Evolutionary conservation across 2,329 filamentous ascomycete species (phyloP).

Genomic region (Xylariomycetidae sp.): DNA sequence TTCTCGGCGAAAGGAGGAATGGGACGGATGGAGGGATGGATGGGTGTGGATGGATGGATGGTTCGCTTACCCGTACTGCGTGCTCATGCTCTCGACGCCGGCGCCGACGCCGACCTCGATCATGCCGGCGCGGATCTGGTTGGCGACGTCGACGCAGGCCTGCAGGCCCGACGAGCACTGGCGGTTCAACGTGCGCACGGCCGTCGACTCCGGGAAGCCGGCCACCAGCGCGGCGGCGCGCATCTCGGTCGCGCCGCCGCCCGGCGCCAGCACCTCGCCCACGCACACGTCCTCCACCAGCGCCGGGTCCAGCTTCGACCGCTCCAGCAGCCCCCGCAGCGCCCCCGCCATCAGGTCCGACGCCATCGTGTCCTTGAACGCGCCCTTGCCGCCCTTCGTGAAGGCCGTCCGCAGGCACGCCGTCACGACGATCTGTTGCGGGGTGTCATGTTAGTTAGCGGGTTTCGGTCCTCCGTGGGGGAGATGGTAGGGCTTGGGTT

Average conservation of each 20-base stretch:
- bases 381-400: slow-evolving; percentile 88
- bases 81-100: slow-evolving; percentile 93
- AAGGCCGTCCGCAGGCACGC: slow-evolving; percentile 86
- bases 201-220: slow-evolving; percentile 78
- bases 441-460: too few species aligned
- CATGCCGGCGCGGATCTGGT: slow-evolving; percentile 85
- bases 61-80: slow-evolving; percentile 70
- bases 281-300: slow-evolving; percentile 91
- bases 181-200: slow-evolving; percentile 85
- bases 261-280: slow-evolving; percentile 84
- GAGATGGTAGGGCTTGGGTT: too few species aligned
- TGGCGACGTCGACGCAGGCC: slow-evolving; percentile 88
- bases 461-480: not conserved
- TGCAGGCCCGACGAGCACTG: slow-evolving; percentile 93
- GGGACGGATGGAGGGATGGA: too few species aligned
- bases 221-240: slow-evolving; percentile 85
- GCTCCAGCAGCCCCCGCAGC: slow-evolving; percentile 73
- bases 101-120: slow-evolving; percentile 93
- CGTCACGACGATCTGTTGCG: slow-evolving; percentile 74
- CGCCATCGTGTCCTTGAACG: slow-evolving; percentile 89
- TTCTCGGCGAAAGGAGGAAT: too few species aligned
- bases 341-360: slow-evolving; percentile 81
- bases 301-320: slow-evolving; percentile 80
- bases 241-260: slow-evolving; percentile 95
- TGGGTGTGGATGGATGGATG: not conserved